phyloP scores from a whole-genome alignment of 2,329 filamentous ascomycete genomes.

The Metarhizium humberi region DNA sequence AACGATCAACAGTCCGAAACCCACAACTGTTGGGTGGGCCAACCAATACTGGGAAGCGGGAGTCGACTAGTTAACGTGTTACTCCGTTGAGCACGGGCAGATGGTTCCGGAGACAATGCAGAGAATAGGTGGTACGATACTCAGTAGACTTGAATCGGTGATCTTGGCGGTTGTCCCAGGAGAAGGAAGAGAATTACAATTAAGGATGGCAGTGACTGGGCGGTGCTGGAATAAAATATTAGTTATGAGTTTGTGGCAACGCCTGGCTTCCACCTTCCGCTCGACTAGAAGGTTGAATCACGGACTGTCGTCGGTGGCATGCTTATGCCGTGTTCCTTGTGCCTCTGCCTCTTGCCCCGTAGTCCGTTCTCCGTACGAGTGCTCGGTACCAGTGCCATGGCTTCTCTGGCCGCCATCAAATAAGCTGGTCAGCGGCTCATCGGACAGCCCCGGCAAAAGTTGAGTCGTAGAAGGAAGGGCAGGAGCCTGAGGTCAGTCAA shows the following conservation, averaged over 20 bases:
- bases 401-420: not conserved
- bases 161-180: not conserved
- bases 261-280: not conserved
- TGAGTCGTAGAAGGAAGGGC: not conserved
- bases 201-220: not conserved
- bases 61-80: not conserved
- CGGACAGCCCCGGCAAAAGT: not conserved
- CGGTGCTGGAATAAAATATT: not conserved
- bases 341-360: too few relatives aligned
- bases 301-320: not conserved
- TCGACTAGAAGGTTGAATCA: not conserved
- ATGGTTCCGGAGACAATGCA: not conserved
- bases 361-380: too few relatives aligned
- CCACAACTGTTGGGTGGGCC: conserved; percentile 3
- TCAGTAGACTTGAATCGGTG: not conserved
- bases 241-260: not conserved
- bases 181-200: not conserved
- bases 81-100: not conserved
- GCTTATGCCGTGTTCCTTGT: too few relatives aligned
- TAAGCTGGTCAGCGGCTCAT: not conserved
- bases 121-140: not conserved
- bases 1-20: not conserved
- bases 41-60: not conserved
- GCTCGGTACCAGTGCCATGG: too few relatives aligned
- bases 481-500: not conserved